Conservation (phyloP, 1,284 basidiomycete species). For the Laetiporus sulphureus region DNA sequence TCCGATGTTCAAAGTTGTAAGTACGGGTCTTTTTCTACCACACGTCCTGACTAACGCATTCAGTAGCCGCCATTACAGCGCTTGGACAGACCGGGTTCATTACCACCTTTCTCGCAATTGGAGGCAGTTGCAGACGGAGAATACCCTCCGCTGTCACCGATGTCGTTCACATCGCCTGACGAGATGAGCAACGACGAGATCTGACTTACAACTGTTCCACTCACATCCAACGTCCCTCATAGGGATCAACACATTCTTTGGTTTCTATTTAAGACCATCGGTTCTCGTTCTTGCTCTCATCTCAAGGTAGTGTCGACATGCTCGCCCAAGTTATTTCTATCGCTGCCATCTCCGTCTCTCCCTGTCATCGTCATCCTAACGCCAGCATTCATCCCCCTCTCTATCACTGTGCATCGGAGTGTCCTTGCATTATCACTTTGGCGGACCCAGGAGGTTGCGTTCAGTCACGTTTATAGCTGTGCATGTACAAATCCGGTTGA, state of each 20-base stretch:
- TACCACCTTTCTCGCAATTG: conserved; percentile 71
- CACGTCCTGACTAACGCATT: conserved; percentile 12
- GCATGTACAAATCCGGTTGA: conserved; percentile 1
- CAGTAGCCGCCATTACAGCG: conserved; percentile 48
- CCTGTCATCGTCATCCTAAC: conserved; percentile 11
- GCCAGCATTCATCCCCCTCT: conserved; percentile 9
- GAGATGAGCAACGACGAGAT: conserved; percentile 29
- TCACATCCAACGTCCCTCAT: conserved; percentile 13
- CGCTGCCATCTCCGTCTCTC: conserved; percentile 1
- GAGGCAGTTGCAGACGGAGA: conserved; percentile 76
- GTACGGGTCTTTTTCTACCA: conserved; percentile 26
- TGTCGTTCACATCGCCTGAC: conserved; percentile 58
- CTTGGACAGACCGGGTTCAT: conserved; percentile 29
- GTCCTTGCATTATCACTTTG: conserved; percentile 5
- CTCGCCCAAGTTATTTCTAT: too few relatives aligned
- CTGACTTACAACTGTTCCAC: conserved; percentile 17
- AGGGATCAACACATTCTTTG: conserved; percentile 20
- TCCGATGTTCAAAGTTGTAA: conserved; percentile 88
- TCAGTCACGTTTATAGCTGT: conserved; percentile 4
- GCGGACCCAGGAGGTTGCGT: conserved; percentile 11
- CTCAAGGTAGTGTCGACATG: conserved; percentile 4
- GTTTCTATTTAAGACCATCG: conserved; percentile 18
- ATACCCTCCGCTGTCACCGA: conserved; percentile 61
- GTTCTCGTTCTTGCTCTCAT: conserved; percentile 10
- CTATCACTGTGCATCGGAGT: conserved; percentile 13